Conservation (phyloP, 108 stramenopile species). For the Seminavis robusta region DNA sequence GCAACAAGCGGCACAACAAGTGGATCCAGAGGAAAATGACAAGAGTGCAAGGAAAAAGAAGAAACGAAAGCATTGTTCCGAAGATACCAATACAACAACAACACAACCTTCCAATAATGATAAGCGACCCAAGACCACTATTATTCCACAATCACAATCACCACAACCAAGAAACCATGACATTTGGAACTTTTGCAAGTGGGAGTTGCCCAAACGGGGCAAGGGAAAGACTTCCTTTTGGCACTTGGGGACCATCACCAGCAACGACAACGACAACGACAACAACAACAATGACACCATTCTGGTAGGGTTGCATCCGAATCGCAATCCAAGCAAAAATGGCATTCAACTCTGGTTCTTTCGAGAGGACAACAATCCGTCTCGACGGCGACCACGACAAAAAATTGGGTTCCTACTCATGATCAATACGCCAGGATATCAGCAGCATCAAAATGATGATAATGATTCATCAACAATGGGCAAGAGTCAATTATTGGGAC, state of each 20-base stretch:
- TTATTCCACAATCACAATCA: too few relatives aligned
- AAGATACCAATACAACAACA: too few relatives aligned
- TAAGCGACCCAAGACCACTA: too few relatives aligned
- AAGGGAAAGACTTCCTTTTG: conserved; percentile 30
- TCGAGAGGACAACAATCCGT: conserved; percentile 1
- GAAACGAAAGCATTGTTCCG: too few relatives aligned
- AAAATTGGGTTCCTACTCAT: conserved; percentile 43
- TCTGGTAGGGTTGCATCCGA: conserved; percentile 26
- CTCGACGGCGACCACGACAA: neutral
- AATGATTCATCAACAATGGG: neutral
- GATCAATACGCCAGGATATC: conserved; percentile 9
- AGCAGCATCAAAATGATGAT: too few relatives aligned
- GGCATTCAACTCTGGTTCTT: conserved; percentile 35
- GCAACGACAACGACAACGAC: neutral
- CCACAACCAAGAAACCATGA: neutral
- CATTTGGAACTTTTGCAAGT: conserved; percentile 20
- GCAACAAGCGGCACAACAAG: neutral
- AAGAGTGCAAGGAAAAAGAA: neutral
- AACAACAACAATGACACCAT: neutral
- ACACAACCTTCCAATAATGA: too few relatives aligned
- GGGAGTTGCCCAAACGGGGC: conserved; percentile 23
- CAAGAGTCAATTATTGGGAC: conserved; percentile 28
- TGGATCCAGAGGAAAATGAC: neutral
- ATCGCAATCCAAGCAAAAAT: conserved; percentile 38
- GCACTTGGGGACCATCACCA: conserved; percentile 8